These are phyloP conservation scores for Tylopilus vinaceipallidus DNA, from an alignment of 768 basidiomycete species.

Conservation along the genomic window DNA sequence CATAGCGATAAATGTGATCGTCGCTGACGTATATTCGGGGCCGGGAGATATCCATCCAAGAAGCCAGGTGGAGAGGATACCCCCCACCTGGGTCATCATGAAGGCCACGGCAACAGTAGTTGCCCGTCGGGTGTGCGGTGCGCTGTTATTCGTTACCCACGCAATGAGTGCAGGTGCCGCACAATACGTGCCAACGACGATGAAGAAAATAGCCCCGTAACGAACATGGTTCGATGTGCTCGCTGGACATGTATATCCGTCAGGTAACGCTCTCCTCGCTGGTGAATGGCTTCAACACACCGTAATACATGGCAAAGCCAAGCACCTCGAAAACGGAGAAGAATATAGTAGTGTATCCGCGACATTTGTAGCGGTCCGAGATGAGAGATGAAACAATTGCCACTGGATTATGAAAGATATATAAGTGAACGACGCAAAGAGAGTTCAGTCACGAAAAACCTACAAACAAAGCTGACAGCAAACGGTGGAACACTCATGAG, in stretches of 20 bases:
- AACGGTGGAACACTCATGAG: conserved; percentile 52
- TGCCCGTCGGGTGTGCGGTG: conserved; percentile 55
- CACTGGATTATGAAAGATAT: conserved; percentile 23
- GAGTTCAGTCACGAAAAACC: conserved; percentile 36
- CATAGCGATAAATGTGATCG: conserved; percentile 22
- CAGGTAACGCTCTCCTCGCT: neutral
- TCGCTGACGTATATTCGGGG: conserved; percentile 50
- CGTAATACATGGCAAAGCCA: conserved; percentile 55
- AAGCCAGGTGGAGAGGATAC: conserved; percentile 64
- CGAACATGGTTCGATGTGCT: conserved; percentile 38
- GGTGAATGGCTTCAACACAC: conserved; percentile 30
- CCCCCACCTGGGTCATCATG: conserved; percentile 54
- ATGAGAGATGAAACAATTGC: conserved; percentile 42
- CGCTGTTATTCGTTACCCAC: conserved; percentile 62
- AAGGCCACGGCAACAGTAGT: conserved; percentile 57
- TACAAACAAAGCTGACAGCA: conserved; percentile 31
- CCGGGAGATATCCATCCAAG: conserved; percentile 48
- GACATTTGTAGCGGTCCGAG: conserved; percentile 52
- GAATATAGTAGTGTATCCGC: conserved; percentile 47
- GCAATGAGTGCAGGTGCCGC: conserved; percentile 52
- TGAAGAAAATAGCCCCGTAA: conserved; percentile 57
- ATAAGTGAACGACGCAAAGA: neutral
- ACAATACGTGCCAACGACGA: conserved; percentile 50
- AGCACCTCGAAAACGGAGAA: conserved; percentile 42
- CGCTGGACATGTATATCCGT: conserved; percentile 4